phyloP scores from a whole-genome alignment of 2,329 filamentous ascomycete genomes.

The Clarireedia monteithiana region DNA sequence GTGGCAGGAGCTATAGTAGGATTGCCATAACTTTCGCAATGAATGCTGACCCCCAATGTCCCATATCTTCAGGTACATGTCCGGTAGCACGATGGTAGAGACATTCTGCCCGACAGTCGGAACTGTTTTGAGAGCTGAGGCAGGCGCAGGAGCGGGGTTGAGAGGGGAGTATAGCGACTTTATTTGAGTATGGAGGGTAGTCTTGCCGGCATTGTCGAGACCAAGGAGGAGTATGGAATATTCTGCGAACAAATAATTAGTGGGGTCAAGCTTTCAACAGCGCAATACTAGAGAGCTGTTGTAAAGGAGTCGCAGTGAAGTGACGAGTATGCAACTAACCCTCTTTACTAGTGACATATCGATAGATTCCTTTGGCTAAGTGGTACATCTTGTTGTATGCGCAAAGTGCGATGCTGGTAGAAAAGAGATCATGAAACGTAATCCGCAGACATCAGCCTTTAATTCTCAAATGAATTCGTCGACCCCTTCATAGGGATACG shows the following conservation, averaged over 20 bases:
- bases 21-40: constrained; percentile 87
- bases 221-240: constrained; percentile 96
- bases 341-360: constrained; percentile 95
- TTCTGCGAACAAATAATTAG: constrained; percentile 44
- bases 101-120: constrained; percentile 98
- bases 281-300: neutral
- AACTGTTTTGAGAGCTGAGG: constrained; percentile 69
- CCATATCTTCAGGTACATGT: constrained; percentile 98
- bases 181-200: constrained; percentile 93
- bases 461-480: neutral
- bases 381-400: constrained; percentile 66
- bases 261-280: neutral
- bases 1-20: constrained; percentile 89
- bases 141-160: constrained; percentile 48
- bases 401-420: neutral
- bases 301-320: neutral
- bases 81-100: constrained; percentile 78
- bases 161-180: constrained; percentile 73
- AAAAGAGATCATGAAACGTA: neutral
- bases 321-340: constrained; percentile 41
- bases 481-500: neutral
- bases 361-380: constrained; percentile 87
- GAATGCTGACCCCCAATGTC: constrained; percentile 92
- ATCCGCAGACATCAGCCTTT: too few species aligned
- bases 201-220: constrained; percentile 97